Conservation (phyloP, 192 early-diverging fungal genomes). For the Jimgerdemannia flammicorona region DNA sequence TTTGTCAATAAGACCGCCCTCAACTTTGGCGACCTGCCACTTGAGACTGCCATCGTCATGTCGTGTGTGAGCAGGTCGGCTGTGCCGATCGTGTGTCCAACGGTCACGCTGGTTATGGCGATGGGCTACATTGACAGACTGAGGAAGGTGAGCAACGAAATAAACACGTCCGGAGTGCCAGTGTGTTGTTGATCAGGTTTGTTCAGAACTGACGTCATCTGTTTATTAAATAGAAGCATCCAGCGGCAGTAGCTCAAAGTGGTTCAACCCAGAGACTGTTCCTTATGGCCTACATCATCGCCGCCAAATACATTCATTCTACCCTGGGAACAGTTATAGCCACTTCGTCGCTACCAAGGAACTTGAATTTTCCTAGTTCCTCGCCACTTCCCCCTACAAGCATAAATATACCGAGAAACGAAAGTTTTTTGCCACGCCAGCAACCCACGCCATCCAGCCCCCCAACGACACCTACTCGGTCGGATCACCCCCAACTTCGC, state of each 20-base stretch:
- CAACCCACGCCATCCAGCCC: background rate
- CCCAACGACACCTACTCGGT: background rate
- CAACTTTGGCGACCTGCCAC: background rate
- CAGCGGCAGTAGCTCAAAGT: conserved; percentile 32
- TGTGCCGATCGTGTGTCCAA: conserved; percentile 30
- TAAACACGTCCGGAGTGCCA: conserved; percentile 17
- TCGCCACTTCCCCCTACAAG: background rate
- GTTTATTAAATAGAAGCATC: background rate
- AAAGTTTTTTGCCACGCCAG: background rate
- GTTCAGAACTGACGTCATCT: background rate
- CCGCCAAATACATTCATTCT: conserved; percentile 38
- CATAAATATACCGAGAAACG: background rate
- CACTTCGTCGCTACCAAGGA: background rate
- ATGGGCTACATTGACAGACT: conserved; percentile 45
- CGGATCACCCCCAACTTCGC: background rate
- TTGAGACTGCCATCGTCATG: conserved; percentile 15
- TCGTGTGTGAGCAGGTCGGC: conserved; percentile 19
- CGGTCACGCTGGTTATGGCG: conserved; percentile 42
- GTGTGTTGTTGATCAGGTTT: background rate
- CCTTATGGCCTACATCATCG: conserved; percentile 47
- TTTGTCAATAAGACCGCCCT: background rate
- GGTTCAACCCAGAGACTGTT: conserved; percentile 45
- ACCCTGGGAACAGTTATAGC: conserved; percentile 17
- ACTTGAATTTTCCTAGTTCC: background rate
- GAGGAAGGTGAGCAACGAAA: background rate